These are phyloP conservation scores for Suhomyces yuchorum DNA, from an alignment of 1,139 yeast genomes.

Conservation along the genomic window DNA sequence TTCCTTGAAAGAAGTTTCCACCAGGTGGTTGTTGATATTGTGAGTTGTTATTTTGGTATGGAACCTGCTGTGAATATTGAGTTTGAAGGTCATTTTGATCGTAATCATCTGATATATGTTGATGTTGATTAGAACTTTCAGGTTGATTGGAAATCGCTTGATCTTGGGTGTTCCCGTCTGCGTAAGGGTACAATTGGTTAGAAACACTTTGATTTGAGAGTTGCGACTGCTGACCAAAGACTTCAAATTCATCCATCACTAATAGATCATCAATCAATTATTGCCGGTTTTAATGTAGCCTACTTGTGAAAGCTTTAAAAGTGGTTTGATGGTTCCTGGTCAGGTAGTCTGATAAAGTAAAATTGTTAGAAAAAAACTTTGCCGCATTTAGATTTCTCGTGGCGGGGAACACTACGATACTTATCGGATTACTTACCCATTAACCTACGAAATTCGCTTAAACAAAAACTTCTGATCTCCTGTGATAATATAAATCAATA, in stretches of 20 bases:
- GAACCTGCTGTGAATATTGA: neutral
- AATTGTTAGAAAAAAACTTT: conserved; percentile 6
- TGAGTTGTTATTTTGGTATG: neutral
- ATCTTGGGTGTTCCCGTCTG: neutral
- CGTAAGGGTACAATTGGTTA: neutral
- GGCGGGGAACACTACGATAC: conserved; percentile 2
- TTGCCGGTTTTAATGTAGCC: neutral
- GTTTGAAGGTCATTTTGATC: neutral
- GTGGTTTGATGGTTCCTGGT: neutral
- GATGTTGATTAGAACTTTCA: neutral
- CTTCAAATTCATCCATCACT: conserved; percentile 13
- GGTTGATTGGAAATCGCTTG: neutral
- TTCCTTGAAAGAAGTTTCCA: neutral
- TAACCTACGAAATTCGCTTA: neutral
- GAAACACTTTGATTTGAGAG: conserved; percentile 2
- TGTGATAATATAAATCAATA: no score
- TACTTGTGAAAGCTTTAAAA: neutral
- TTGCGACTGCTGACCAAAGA: conserved; percentile 11
- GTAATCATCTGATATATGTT: neutral
- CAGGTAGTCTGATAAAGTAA: conserved; percentile 2
- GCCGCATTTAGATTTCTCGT: conserved; percentile 3
- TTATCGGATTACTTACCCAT: neutral
- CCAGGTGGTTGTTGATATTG: conserved; percentile 1
- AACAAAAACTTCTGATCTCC: no score
- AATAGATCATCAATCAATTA: conserved; percentile 3